Evolutionary conservation across 2,329 filamentous ascomycete genomes (phyloP).

Genomic region (Geoglossum cookeanum): DNA sequence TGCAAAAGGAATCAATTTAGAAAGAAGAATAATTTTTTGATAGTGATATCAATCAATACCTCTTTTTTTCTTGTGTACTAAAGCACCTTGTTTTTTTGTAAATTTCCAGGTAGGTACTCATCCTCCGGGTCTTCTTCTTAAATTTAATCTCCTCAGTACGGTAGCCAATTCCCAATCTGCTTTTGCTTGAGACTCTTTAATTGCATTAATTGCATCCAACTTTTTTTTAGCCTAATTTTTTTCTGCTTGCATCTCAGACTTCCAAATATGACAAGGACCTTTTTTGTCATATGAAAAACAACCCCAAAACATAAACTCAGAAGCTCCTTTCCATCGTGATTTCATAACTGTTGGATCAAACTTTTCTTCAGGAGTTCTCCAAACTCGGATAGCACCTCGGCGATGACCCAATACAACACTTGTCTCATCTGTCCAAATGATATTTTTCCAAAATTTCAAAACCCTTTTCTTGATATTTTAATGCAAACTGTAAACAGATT

Average conservation of each 20-base stretch:
- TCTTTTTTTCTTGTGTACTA: background rate
- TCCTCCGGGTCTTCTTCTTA: slow-evolving; percentile 9
- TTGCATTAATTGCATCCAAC: slow-evolving; percentile 10
- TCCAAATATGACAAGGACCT: slow-evolving; percentile 13
- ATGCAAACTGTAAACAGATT: background rate
- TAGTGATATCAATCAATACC: slow-evolving; percentile 7
- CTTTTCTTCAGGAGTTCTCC: slow-evolving; percentile 2
- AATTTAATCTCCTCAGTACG: slow-evolving; percentile 7
- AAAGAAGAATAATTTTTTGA: slow-evolving; percentile 2
- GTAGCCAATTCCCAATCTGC: slow-evolving; percentile 10
- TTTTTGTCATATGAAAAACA: slow-evolving; percentile 17
- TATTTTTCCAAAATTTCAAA: background rate
- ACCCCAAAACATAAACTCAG: slow-evolving; percentile 16
- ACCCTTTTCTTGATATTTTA: background rate
- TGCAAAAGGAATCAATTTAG: background rate
- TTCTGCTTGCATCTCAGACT: slow-evolving; percentile 9
- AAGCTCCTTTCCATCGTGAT: slow-evolving; percentile 8
- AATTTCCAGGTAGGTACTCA: slow-evolving; percentile 6
- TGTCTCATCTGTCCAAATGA: background rate
- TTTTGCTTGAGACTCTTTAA: slow-evolving; percentile 6
- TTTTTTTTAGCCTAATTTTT: slow-evolving; percentile 9
- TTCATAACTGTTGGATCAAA: slow-evolving; percentile 7
- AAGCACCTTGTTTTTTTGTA: slow-evolving; percentile 6
- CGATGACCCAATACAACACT: background rate
- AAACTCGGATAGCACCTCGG: background rate